A percentile compares a stretch with the other conserved stretches of the same genome.
phyloP scores from a whole-genome alignment of 1,284 basidiomycete species.

The Golubevia pallescens region DNA sequence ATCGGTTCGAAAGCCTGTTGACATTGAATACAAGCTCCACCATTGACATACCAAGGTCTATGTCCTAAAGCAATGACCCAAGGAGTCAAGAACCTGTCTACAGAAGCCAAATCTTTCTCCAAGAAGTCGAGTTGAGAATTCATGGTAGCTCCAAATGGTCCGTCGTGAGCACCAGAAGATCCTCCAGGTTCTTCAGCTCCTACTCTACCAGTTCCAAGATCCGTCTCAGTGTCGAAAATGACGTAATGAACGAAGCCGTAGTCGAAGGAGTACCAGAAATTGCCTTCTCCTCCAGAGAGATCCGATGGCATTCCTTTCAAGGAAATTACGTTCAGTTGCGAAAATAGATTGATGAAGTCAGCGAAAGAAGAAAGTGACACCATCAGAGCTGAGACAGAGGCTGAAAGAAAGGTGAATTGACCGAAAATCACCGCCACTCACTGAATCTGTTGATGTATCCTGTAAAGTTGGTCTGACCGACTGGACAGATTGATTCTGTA shows the following conservation, averaged over 20 bases:
- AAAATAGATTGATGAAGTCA: background rate
- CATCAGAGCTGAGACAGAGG: background rate
- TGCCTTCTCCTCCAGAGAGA: conserved; percentile 14
- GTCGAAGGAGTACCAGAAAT: conserved; percentile 38
- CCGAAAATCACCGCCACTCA: background rate
- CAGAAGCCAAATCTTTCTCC: conserved; percentile 58
- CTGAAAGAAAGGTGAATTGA: background rate
- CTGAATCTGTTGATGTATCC: conserved; percentile 26
- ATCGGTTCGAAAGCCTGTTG: conserved; percentile 60
- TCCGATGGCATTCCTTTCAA: conserved; percentile 24
- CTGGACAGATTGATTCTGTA: conserved; percentile 20
- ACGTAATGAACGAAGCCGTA: conserved; percentile 42
- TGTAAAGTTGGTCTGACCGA: conserved; percentile 40
- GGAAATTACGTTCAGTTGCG: background rate
- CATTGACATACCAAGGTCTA: conserved; percentile 48
- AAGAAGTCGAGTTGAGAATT: conserved; percentile 35
- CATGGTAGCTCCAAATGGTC: conserved; percentile 13
- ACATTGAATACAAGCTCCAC: conserved; percentile 44
- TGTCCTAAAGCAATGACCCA: conserved; percentile 65
- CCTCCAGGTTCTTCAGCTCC: conserved; percentile 31
- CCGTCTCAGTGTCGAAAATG: conserved; percentile 45
- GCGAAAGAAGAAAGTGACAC: background rate
- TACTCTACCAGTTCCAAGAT: conserved; percentile 21
- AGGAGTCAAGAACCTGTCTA: conserved; percentile 64
- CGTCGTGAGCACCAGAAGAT: conserved; percentile 19